Evolutionary conservation across 2,329 filamentous ascomycete species (phyloP), one percentile per base, ranked within the genome.

Genomic region (Diplodia corticola): DNA sequence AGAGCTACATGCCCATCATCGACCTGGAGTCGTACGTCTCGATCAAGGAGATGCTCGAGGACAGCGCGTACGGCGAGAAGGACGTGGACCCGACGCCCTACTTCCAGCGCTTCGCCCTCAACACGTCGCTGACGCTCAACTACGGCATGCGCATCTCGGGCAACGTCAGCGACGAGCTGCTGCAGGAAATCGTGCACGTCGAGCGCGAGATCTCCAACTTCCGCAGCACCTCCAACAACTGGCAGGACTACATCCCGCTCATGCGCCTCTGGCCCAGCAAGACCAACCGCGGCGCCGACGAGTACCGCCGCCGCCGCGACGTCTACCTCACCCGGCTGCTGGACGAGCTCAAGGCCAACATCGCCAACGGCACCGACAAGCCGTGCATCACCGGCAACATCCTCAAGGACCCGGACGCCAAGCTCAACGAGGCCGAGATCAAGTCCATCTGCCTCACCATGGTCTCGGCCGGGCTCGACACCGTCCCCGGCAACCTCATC

Each of bases 401-500:
- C 55, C 77, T 91, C 35, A 90, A 92, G 80, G 81, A 86, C 80
- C 87, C 88, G 0, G 88, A 89, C 48, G 87, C 88, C 0, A 89
- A 90, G 69, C 77, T 94, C 63, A 89, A 90, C 69, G 84, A 87
- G 69, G 89, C 86, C 13, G 91, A 93, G 76, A 83, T 93, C 59
- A 92, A 90, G 77, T 91, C 89, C 2, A 92, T 95, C 70, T 92
- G 91, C 74, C 78, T 95, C 26, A 92, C 90, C 26, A 93, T 94
- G 86, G 89, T 94, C 0, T 91, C 89, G 1, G 91, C 90, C 0
- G 91, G 91, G 20, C 85, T 94, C 17, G 91, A 95, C 74, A 95
- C 91, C 0, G 89, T 95, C 1, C 90, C 91, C 0, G 90, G 88
- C 12, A 93, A 93, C 68, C 79, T 94, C 10, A 89, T 92, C 72